Evolutionary conservation across 495 filamentous ascomycete genomes (phyloP).

Genomic region (Neurospora tetraspora): DNA sequence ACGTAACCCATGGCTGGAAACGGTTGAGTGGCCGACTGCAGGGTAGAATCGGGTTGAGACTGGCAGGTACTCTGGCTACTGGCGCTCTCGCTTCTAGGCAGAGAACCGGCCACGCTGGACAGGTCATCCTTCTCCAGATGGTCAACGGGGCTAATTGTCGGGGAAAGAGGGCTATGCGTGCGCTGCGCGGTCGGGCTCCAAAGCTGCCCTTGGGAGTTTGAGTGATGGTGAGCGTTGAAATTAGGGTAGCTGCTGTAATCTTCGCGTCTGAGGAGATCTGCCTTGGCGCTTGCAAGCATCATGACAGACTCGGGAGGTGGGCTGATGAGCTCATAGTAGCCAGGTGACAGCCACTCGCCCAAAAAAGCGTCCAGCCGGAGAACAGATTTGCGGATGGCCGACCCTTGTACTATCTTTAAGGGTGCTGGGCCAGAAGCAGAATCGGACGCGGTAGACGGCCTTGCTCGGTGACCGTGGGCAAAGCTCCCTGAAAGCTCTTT

Average conservation of each 20-base stretch:
- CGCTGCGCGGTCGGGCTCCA: conserved; percentile 21
- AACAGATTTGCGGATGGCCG: conserved; percentile 38
- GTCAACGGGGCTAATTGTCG: neutral
- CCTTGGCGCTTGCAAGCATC: conserved; percentile 82
- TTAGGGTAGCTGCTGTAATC: conserved; percentile 45
- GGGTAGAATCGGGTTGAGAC: neutral
- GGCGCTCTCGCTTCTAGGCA: conserved; percentile 15
- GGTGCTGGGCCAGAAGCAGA: neutral
- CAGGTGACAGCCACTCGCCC: conserved; percentile 88
- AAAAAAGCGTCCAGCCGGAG: conserved; percentile 85
- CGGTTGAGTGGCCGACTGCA: conserved; percentile 3
- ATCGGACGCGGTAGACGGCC: conserved; percentile 2
- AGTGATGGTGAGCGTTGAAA: conserved; percentile 22
- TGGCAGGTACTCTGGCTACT: conserved; percentile 4
- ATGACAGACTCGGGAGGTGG: conserved; percentile 76
- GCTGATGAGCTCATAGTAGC: conserved; percentile 87
- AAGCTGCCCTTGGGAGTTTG: conserved; percentile 27
- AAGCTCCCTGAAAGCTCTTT: neutral
- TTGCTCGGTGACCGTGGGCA: conserved; percentile 3
- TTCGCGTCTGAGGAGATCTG: conserved; percentile 63
- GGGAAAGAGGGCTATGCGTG: conserved; percentile 3
- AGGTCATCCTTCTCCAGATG: conserved; percentile 13
- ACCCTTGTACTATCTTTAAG: neutral
- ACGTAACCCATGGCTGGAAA: conserved; percentile 44
- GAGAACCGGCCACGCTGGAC: conserved; percentile 13